Conservation (phyloP, 2,329 filamentous ascomycete genomes). For the Ceratocystis albifundus region DNA sequence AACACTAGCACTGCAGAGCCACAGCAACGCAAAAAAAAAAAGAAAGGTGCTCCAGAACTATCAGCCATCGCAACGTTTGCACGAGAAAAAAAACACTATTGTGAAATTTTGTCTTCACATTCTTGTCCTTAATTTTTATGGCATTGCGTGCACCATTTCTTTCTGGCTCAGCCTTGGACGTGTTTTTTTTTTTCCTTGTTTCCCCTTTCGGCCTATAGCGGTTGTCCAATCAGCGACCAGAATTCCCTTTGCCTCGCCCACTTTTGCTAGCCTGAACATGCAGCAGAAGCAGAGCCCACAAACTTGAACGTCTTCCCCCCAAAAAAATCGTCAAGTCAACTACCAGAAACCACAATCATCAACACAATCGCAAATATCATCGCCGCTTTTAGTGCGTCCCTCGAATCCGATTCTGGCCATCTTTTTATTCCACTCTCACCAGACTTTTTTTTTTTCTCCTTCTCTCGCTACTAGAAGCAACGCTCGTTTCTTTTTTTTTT, state of each 20-base stretch:
- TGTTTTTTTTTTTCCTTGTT: slow-evolving; percentile 4
- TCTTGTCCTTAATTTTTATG: not conserved
- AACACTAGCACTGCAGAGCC: not conserved
- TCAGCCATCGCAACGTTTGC: not conserved
- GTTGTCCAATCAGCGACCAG: not conserved
- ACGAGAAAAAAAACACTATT: not conserved
- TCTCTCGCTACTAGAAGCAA: not conserved
- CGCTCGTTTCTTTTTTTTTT: slow-evolving; percentile 14
- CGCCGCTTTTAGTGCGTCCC: not conserved
- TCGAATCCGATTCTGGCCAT: not conserved
- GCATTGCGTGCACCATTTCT: not conserved
- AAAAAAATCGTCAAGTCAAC: not conserved
- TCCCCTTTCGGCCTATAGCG: not conserved
- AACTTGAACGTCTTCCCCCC: not conserved
- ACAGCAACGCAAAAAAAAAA: not conserved
- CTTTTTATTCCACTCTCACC: not conserved
- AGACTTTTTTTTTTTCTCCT: not conserved
- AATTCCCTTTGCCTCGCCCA: not conserved
- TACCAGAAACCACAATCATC: not conserved
- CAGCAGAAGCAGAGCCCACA: not conserved
- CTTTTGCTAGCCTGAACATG: not conserved
- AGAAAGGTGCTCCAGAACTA: not conserved
- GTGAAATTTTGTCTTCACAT: not conserved
- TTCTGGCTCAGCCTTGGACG: not conserved
- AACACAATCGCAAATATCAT: slow-evolving; percentile 1